These are phyloP conservation scores for Colletotrichum sp. DNA, from an alignment of 2,329 filamentous ascomycete genomes.

Conservation along the genomic window DNA sequence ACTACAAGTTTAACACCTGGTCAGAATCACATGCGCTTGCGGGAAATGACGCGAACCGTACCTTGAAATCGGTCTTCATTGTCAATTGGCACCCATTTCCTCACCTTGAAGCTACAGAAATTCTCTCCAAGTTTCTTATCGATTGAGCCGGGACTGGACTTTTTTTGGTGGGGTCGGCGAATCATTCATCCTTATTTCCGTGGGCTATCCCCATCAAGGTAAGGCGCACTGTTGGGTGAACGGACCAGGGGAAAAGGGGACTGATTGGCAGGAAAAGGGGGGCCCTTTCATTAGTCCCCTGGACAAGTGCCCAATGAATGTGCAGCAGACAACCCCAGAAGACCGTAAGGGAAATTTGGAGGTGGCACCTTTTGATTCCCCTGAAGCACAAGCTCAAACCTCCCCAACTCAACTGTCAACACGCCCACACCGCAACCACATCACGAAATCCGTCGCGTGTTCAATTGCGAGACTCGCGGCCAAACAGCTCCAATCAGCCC, in stretches of 20 bases:
- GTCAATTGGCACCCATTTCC: conserved; percentile 46
- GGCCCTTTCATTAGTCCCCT: conserved; percentile 22
- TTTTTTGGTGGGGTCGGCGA: conserved; percentile 34
- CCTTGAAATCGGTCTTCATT: conserved; percentile 99
- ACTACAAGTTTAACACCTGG: conserved; percentile 58
- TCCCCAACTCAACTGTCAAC: conserved; percentile 21
- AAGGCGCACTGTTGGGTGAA: not conserved
- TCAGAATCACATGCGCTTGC: not conserved
- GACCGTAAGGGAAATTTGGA: conserved; percentile 24
- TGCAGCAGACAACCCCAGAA: conserved; percentile 16
- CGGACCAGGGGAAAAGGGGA: conserved; percentile 15
- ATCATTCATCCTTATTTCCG: conserved; percentile 37
- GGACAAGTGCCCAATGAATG: conserved; percentile 17
- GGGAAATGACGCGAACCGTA: conserved; percentile 40
- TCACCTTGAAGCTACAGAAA: conserved; percentile 11
- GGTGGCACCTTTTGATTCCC: conserved; percentile 26
- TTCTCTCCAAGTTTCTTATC: conserved; percentile 33
- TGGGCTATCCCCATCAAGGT: not conserved
- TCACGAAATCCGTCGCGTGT: conserved; percentile 21
- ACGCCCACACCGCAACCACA: conserved; percentile 22
- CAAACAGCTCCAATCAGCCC: conserved; percentile 10
- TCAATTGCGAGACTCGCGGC: conserved; percentile 13
- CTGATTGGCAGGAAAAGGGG: conserved; percentile 25
- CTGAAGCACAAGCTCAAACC: conserved; percentile 26
- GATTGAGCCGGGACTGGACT: conserved; percentile 30